Evolutionary conservation across 1,284 basidiomycete species (phyloP), one percentile per base, ranked within the genome.

Genomic region (Mrakiaceae sp.): DNA sequence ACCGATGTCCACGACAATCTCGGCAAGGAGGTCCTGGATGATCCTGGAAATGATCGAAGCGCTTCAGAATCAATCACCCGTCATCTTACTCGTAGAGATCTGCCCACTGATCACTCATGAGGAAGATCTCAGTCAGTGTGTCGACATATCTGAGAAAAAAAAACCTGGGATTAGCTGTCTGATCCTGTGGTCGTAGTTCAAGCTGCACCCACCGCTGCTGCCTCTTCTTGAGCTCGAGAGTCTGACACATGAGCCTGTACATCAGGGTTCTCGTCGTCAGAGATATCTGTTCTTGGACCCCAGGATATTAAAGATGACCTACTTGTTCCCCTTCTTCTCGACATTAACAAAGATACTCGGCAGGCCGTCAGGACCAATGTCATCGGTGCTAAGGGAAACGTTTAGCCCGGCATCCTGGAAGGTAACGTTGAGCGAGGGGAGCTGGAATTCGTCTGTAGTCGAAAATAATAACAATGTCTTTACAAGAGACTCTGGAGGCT

Each of bases 51-150:
- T 5, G 16, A 43, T 40, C 64, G 60, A 43, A 61, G 50, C 42
- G 52, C 58, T 16, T 14, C 7, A 8, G 47, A 2, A 39, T 63
- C 54, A 57, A 16, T 2, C 39, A 5, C 11, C 39, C 0, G 16
- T 3, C 3, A 39, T 9, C 52, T 9, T 42, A 40, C 2, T 12
- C n/a, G 11, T 11, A 27, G 16, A 9, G 14, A 60, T 4, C n/a
- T 8, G 71, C 78, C 42, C 69, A 85, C 83, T 83, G 83, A 65
- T 90, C 84, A 70, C 91, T 93, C 60, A 96, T 77, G 50, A 88
- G 80, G 66, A 94, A 77, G 0, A 88, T 83, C 73, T 92, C 90
- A 66, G 90, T 87, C 39, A 91, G 75, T 0, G 87, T 86, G 70
- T 91, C 88, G 12, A 9, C 62, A 51, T 64, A 64, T 27, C 27